These are phyloP conservation scores for Talaromyces trachyspermus DNA, from an alignment of 495 filamentous ascomycete genomes.

Conservation along the genomic window DNA sequence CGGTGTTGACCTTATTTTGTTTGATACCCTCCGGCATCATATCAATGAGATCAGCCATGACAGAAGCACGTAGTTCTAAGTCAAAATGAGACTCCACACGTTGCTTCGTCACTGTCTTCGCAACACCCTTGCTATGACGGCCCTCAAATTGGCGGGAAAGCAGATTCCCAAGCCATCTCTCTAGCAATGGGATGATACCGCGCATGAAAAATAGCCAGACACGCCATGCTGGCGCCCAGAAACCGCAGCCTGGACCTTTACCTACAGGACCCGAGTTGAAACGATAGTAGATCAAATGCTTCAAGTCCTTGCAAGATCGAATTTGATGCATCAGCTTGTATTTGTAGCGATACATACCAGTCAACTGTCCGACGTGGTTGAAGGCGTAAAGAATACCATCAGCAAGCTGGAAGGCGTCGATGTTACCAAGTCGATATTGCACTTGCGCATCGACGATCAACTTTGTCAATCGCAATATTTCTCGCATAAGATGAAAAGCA, in stretches of 20 bases:
- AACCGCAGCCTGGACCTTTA: slow-evolving; percentile 96
- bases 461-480: slow-evolving; percentile 96
- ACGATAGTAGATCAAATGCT: slow-evolving; percentile 98
- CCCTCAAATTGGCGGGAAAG: slow-evolving; percentile 97
- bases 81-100: slow-evolving; percentile 99
- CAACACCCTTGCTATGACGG: slow-evolving; percentile 97
- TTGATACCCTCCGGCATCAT: slow-evolving; percentile 99
- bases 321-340: slow-evolving; percentile 99
- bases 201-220: slow-evolving; percentile 99
- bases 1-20: slow-evolving; percentile 98
- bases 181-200: slow-evolving; percentile 92
- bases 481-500: slow-evolving; percentile 98
- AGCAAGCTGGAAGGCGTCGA: slow-evolving; percentile 97
- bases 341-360: slow-evolving; percentile 99
- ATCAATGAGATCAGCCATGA: slow-evolving; percentile 98
- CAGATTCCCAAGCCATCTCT: slow-evolving; percentile 96
- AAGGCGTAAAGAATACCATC: slow-evolving; percentile 98
- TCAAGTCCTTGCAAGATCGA: slow-evolving; percentile 96
- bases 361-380: slow-evolving; percentile 98
- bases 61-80: slow-evolving; percentile 91
- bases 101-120: slow-evolving; percentile 99
- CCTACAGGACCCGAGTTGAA: slow-evolving; percentile 98
- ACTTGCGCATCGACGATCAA: slow-evolving; percentile 98
- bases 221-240: slow-evolving; percentile 98
- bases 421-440: slow-evolving; percentile 95